Evolutionary conservation across 768 basidiomycete species (phyloP), one percentile per base, ranked within the genome.

Genomic region (Crepidotus variabilis): DNA sequence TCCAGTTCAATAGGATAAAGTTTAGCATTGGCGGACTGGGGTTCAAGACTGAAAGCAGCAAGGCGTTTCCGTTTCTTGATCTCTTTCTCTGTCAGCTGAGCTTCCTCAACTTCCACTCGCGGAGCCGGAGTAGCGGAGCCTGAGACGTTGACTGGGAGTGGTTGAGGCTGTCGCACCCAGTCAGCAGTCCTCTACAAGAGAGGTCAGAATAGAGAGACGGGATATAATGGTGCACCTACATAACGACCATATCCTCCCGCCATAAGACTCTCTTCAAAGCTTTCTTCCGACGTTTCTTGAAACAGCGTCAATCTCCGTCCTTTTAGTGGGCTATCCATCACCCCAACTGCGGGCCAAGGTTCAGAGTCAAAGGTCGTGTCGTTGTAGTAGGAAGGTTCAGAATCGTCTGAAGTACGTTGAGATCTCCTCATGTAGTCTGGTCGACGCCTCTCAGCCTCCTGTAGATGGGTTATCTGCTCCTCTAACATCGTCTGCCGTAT

Each of bases 241-340:
- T 90, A 91, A 59, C 80, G 79, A 1, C 85, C 87, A 68, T 91
- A 91, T 7, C 90, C 89, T 28, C 88, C 88, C 18, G 88, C 88
- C 82, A 90, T 88, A 43, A 91, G 68, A 61, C 88, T 88, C 70
- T 92, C 89, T 63, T 92, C 90, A 62, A 92, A 91, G 63, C 88
- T 91, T 69, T 89, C 88, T 47, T 89, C 88, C 3, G 86, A 87
- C 0, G 88, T 90, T 71, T 90, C 88, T 67, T 90, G 88, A 68
- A 91, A 92, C 39, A 92, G 69, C 60, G 83, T 85, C 34, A 91
- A 72, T 51, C 88, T 76, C 55, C 90, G 76, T 1, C 90, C 90
- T 70, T 87, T 90, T 54, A 76, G 68, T 0, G 90, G 88, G 61
- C 83, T 90, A 60, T 86, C 84, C 61, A 78, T 79, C 23, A 91